A percentile compares a stretch with the other conserved stretches of the same genome.
phyloP scores from a whole-genome alignment of 1,284 basidiomycete species.

The Cryptococcus sp. region DNA sequence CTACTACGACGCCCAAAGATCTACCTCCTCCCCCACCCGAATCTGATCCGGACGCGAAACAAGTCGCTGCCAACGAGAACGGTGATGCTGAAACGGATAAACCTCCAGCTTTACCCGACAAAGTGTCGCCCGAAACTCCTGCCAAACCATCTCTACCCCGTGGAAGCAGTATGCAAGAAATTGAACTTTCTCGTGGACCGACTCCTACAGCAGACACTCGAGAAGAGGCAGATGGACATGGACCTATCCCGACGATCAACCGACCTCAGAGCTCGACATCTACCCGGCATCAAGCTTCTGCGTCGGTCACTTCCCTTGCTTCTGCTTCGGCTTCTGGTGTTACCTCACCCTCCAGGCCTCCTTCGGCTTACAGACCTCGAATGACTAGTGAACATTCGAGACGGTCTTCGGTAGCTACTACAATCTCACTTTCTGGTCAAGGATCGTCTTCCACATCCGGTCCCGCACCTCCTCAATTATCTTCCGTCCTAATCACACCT shows the following conservation, averaged over 20 bases:
- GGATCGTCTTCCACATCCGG: slow-evolving; percentile 1
- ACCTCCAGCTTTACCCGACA: slow-evolving; percentile 18
- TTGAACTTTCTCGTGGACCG: slow-evolving; percentile 19
- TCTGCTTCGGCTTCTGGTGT: slow-evolving; percentile 16
- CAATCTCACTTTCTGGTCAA: slow-evolving; percentile 28
- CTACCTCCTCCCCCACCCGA: slow-evolving; percentile 12
- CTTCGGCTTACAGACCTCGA: slow-evolving; percentile 25
- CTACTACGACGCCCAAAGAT: slow-evolving; percentile 13
- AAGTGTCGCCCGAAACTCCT: slow-evolving; percentile 7
- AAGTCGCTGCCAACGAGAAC: neutral
- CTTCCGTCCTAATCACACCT: slow-evolving; percentile 60
- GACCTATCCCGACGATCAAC: neutral
- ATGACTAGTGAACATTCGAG: slow-evolving; percentile 28
- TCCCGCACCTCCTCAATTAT: slow-evolving; percentile 38
- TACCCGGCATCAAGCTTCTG: slow-evolving; percentile 10
- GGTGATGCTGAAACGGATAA: slow-evolving; percentile 5
- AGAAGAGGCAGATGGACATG: neutral
- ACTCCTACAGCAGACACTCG: slow-evolving; percentile 9
- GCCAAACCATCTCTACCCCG: neutral
- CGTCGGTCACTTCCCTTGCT: slow-evolving; percentile 21
- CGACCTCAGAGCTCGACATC: slow-evolving; percentile 4
- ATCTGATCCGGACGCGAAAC: neutral
- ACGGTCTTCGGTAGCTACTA: slow-evolving; percentile 31
- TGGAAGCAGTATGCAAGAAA: slow-evolving; percentile 21
- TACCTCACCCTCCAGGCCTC: slow-evolving; percentile 13